Base-by-base conservation (phyloP, 495 filamentous ascomycete species). In the Podospora fimiseda region DNA sequence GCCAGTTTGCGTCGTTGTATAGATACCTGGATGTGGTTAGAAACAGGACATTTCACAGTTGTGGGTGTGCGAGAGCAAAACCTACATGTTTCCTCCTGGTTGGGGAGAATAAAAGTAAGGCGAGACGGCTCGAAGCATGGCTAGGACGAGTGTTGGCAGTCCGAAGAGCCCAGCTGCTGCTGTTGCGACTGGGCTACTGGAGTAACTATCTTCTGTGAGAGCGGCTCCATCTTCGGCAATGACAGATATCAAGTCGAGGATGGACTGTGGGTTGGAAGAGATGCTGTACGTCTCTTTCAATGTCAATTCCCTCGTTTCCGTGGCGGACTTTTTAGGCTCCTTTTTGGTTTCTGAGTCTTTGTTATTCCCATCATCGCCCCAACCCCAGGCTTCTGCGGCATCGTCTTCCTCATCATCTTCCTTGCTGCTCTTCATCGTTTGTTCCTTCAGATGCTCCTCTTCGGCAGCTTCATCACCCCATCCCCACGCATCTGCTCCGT, bases 121-220 rank as follows among this genome's bases (percentile, higher is more conserved):
- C 3, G 90, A 86, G 2, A 88, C 83, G 11, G 93, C 90, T 44
- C 94, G 86, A 70, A 91, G 97, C 81, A 95, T 88, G 21, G 91
- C 89, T 19, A 99, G 72, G 16, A 91, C 78, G 24, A 94, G 79
- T 1, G 88, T 88, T 21, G 93, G 92, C 9, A 99, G 71, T 37
- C 82, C 79, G 59, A 90, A 85, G 7, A 99, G 77, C 2, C 82
- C 87, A 19, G 81, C 65, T 6, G 87, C 88, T 7, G 89, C 89
- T 16, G 86, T 74, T 5, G 86, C 77, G 40, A 95, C 69, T 2
- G 74, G 77, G 49, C 71, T 72, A 22, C 61, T 59, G 5, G 72
- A 67, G 42, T 63, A 59, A 18, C 20, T 50, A 13, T 70, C 56
- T 60, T 74, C 62, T 11, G 77, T 73, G 37, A 95, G 74, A 37